These are phyloP conservation scores for Seminavis robusta DNA, from an alignment of 108 stramenopile species.

Conservation along the genomic window DNA sequence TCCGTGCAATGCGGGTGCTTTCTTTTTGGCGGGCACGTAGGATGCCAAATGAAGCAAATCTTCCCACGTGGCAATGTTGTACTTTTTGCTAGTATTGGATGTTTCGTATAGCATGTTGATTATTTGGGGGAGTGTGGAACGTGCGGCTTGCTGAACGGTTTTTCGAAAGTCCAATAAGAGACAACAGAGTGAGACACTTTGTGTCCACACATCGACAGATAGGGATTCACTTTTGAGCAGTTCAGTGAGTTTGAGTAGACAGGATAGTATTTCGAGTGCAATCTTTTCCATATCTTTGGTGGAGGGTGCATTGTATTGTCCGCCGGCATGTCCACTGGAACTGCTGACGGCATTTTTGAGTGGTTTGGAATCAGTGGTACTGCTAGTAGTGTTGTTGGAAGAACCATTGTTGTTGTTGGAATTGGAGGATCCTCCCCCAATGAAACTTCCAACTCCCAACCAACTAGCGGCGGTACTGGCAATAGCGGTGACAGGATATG, in stretches of 20 bases:
- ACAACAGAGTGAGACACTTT: conserved; percentile 38
- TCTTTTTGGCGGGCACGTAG: conserved; percentile 1
- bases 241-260: conserved; percentile 41
- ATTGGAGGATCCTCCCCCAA: too few relatives aligned
- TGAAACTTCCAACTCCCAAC: too few relatives aligned
- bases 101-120: conserved; percentile 16
- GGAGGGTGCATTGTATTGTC: conserved; percentile 19
- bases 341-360: conserved; percentile 7
- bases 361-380: neutral
- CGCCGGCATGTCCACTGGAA: conserved; percentile 27
- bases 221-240: conserved; percentile 8
- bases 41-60: conserved; percentile 22
- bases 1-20: conserved; percentile 21
- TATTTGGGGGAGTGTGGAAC: conserved; percentile 40
- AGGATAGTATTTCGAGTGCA: conserved; percentile 46
- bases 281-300: conserved; percentile 39
- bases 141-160: conserved; percentile 39
- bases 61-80: conserved; percentile 33
- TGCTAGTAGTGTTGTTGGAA: too few relatives aligned
- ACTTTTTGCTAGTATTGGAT: conserved; percentile 1
- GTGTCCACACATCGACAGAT: conserved; percentile 35
- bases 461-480: neutral
- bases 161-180: conserved; percentile 25
- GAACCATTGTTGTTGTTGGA: too few relatives aligned
- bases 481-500: too few relatives aligned